Evolutionary conservation across 805 yeast genomes (phyloP), one percentile per base, ranked within the genome.

Genomic region (Barnettozyma californica): DNA sequence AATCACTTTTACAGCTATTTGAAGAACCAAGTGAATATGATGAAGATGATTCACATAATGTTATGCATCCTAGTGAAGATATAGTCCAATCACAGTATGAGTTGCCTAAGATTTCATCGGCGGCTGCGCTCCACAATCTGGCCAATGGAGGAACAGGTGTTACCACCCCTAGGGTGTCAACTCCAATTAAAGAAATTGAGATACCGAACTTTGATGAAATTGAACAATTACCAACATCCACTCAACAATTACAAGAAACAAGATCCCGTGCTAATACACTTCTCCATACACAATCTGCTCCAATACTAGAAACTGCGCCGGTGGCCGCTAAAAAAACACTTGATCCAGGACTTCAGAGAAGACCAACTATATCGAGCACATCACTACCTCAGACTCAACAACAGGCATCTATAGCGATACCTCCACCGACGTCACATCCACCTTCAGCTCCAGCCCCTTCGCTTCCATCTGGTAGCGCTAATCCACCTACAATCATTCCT

Each of bases 1-100:
- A 79, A 61, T 84, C 94, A 2, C 68, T 89, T 29, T 66, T 83
- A 50, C 81, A 81, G 61, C 65, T 89, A 25, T 88, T 88, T 61
- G 89, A 84, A 54, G 81, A 78, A 25, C 67, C 61, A 10, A 71
- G 65, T 21, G 67, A 61, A 10, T 65, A 60, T 3, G 67, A 61
- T 7, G 61, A 59, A 6, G 62, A 54, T 21, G 60, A 54, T 18
- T 38, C 41, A 9, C 25, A 27, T n/a, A n/a, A 37, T 25, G 29
- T 21, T 7, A 23, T 25, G n/a, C 46, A 35, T 14, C 5, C 37
- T 2, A 46, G 45, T 2, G 42, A 35, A 13, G 23, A 42, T 6
- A 7, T 40, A 5, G n/a, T 41, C 4, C 40, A 43, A 3, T 33
- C 50, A 16, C 45, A 49, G 23, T 54, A 53, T 43, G 54, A 55